phyloP scores from a whole-genome alignment of 78 protist species.

The Chrysochromulina tobinii region DNA sequence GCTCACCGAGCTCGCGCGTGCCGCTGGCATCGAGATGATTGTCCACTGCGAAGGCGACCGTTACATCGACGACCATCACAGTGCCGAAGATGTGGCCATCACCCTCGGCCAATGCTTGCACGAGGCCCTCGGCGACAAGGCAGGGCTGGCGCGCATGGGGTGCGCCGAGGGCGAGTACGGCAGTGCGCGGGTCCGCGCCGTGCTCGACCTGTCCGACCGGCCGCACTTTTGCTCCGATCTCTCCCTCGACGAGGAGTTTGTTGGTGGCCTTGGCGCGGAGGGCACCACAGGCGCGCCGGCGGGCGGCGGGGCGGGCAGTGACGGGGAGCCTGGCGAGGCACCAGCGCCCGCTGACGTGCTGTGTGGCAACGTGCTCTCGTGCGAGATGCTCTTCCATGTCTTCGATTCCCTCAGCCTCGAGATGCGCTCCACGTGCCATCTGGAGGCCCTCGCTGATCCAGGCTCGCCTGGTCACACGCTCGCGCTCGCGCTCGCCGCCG shows the following conservation, averaged over 20 bases:
- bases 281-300: too few relatives aligned
- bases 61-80: constrained; percentile 26
- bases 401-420: not conserved
- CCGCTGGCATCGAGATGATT: not conserved
- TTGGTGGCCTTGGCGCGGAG: not conserved
- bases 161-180: not conserved
- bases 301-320: too few relatives aligned
- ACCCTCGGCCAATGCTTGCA: not conserved
- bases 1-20: not conserved
- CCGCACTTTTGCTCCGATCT: not conserved
- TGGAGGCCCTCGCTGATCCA: not conserved
- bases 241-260: not conserved
- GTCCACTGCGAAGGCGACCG: not conserved
- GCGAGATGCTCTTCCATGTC: not conserved
- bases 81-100: constrained; percentile 14
- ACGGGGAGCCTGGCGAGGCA: too few relatives aligned
- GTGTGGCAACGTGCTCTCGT: not conserved
- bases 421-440: not conserved
- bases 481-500: not conserved
- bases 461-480: not conserved
- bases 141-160: not conserved
- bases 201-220: constrained; percentile 14
- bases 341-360: not conserved
- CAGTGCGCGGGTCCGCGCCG: not conserved
- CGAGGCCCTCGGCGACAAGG: constrained; percentile 14